A percentile compares a stretch with the other conserved stretches of the same genome.
Evolutionary conservation across 306 rosid genomes (phyloP).

Genomic region (Cucurbita ficifolia): DNA sequence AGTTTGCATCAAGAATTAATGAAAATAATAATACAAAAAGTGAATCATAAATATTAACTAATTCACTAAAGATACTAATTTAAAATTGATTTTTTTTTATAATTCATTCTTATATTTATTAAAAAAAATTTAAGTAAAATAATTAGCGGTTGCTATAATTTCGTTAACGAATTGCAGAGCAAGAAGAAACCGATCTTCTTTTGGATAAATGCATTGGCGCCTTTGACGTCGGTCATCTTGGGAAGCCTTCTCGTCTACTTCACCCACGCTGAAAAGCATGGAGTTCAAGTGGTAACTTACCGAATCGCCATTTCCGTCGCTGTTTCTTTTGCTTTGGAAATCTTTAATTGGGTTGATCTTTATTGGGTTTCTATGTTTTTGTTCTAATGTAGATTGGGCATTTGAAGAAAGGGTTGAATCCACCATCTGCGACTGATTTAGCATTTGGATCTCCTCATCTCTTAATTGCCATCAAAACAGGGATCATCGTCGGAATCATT

Average conservation of each 20-base stretch:
- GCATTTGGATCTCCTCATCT: slow-evolving; percentile 25
- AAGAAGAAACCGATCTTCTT: slow-evolving; percentile 26
- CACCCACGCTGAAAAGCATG: slow-evolving; percentile 33
- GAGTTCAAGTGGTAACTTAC: slow-evolving; percentile 27
- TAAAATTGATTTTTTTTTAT: no score
- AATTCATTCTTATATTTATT: no score
- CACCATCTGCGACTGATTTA: slow-evolving; percentile 19
- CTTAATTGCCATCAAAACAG: slow-evolving; percentile 20
- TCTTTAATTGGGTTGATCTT: not conserved
- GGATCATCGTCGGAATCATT: slow-evolving; percentile 33
- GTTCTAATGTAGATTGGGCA: slow-evolving; percentile 23
- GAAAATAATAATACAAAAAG: no score
- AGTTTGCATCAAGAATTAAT: no score
- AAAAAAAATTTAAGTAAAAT: not conserved
- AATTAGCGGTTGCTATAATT: not conserved
- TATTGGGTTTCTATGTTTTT: not conserved
- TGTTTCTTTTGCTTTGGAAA: not conserved
- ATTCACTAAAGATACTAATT: no score
- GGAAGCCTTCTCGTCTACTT: slow-evolving; percentile 29
- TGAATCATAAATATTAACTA: no score
- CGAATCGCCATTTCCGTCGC: not conserved
- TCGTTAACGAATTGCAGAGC: slow-evolving; percentile 11
- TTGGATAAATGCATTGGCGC: slow-evolving; percentile 37
- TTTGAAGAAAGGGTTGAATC: slow-evolving; percentile 41
- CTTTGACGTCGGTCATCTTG: slow-evolving; percentile 22